Percentiles rank a stretch among this genome's conserved stretches.
Conservation (phyloP, 1,284 basidiomycete species). For the Austroboletus niveus region DNA sequence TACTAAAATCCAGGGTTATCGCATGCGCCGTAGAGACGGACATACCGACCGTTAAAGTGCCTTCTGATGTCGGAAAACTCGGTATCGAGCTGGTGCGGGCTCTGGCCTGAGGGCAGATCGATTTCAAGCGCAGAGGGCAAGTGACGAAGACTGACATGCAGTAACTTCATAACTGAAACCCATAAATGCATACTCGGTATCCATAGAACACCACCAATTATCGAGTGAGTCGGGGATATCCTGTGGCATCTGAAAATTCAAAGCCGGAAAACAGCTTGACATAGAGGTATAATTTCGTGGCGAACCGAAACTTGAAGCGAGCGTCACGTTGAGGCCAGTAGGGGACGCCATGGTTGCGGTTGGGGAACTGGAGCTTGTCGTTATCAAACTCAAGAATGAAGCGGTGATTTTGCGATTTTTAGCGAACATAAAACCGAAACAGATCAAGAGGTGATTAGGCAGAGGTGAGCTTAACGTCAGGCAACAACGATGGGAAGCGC, state of each 20-base stretch:
- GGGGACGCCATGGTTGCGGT: not conserved
- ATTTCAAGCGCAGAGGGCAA: not conserved
- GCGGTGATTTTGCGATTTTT: not conserved
- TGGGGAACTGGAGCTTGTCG: not conserved
- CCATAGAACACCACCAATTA: conserved; percentile 66
- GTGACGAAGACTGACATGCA: conserved; percentile 40
- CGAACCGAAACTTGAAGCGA: not conserved
- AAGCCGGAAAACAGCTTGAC: conserved; percentile 51
- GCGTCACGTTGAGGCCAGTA: not conserved
- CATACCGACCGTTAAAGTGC: conserved; percentile 63
- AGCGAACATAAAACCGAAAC: conserved; percentile 8
- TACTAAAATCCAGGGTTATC: conserved; percentile 66
- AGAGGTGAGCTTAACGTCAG: too few species aligned
- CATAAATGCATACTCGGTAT: conserved; percentile 67
- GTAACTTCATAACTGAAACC: conserved; percentile 74
- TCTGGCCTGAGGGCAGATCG: conserved; percentile 42
- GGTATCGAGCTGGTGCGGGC: conserved; percentile 42
- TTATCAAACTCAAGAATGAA: not conserved
- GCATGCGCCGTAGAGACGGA: conserved; percentile 70
- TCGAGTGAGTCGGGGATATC: conserved; percentile 43
- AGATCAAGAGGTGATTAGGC: conserved; percentile 2
- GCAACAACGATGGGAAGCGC: not conserved
- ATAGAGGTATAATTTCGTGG: not conserved
- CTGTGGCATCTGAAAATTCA: conserved; percentile 57
- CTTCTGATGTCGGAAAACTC: conserved; percentile 66